These are phyloP conservation scores for Candida orba DNA, from an alignment of 805 yeast genomes.

Conservation along the genomic window DNA sequence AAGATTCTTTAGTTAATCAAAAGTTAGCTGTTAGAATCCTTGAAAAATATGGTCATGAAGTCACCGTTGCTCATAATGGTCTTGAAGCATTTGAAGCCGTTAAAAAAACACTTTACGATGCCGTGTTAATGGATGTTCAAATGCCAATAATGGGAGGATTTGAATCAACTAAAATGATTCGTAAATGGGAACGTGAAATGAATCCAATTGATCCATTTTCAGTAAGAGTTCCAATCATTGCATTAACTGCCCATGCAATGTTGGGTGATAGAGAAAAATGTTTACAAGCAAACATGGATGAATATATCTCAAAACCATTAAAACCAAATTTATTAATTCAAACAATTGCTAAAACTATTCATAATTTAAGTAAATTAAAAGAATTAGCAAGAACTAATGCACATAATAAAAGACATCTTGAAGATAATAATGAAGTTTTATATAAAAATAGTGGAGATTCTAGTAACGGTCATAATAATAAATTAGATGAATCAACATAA, in stretches of 20 bases:
- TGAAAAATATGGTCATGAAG: slow-evolving; percentile 80
- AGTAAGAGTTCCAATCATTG: slow-evolving; percentile 80
- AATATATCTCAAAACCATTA: slow-evolving; percentile 46
- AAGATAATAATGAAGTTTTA: slow-evolving; percentile 11
- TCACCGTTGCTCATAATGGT: slow-evolving; percentile 83
- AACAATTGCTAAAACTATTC: slow-evolving; percentile 78
- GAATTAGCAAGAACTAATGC: slow-evolving; percentile 33
- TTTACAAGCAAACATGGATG: slow-evolving; percentile 43
- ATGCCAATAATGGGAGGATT: slow-evolving; percentile 96
- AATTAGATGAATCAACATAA: too few species aligned
- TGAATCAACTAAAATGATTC: slow-evolving; percentile 78
- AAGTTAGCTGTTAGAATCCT: slow-evolving; percentile 79
- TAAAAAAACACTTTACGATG: slow-evolving; percentile 61
- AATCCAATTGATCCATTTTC: slow-evolving; percentile 66
- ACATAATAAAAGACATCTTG: slow-evolving; percentile 17
- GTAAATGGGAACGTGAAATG: slow-evolving; percentile 80
- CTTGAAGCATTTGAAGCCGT: slow-evolving; percentile 75
- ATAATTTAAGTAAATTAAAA: slow-evolving; percentile 54
- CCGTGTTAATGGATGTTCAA: slow-evolving; percentile 89
- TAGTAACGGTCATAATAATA: not conserved
- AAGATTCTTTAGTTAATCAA: slow-evolving; percentile 82
- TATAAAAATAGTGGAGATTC: not conserved
- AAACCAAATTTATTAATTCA: slow-evolving; percentile 57
- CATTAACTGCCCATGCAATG: slow-evolving; percentile 91
- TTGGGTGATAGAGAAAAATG: slow-evolving; percentile 56